Evolutionary conservation across 768 basidiomycete species (phyloP).

Genomic region (Boletus bicolor): DNA sequence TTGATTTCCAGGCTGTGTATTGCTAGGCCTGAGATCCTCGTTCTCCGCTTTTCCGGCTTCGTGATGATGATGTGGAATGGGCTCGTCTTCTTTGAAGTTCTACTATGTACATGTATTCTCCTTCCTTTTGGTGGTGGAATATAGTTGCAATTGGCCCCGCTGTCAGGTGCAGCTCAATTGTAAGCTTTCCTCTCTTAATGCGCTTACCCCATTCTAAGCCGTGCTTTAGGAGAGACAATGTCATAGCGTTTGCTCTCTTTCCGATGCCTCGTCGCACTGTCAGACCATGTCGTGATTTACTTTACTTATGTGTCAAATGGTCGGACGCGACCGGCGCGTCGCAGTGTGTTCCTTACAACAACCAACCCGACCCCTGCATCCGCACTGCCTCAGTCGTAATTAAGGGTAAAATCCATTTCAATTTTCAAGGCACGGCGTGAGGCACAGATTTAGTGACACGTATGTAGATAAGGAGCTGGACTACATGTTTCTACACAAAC

Average conservation of each 20-base stretch:
- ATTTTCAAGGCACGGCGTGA: background rate
- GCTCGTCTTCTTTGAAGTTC: too few relatives aligned
- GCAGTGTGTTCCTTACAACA: background rate
- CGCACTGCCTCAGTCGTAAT: background rate
- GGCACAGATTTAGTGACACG: background rate
- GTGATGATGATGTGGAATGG: background rate
- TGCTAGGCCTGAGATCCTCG: constrained; percentile 23
- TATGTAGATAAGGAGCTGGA: too few relatives aligned
- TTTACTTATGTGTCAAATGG: background rate
- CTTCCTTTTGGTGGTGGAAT: background rate
- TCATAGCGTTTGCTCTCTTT: background rate
- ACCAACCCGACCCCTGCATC: background rate
- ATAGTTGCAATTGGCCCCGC: background rate
- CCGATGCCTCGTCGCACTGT: background rate
- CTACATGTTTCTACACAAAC: too few relatives aligned
- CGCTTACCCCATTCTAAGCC: background rate
- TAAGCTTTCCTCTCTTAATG: background rate
- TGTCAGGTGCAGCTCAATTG: background rate
- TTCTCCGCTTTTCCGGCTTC: background rate
- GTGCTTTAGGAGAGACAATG: background rate
- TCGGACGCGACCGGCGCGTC: background rate
- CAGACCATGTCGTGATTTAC: background rate
- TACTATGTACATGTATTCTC: background rate
- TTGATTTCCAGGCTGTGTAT: constrained; percentile 35
- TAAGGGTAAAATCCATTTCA: background rate